Percentiles rank a stretch among this genome's conserved stretches.
phyloP scores from a whole-genome alignment of 495 filamentous ascomycete genomes.

The Entonaema liquescens region DNA sequence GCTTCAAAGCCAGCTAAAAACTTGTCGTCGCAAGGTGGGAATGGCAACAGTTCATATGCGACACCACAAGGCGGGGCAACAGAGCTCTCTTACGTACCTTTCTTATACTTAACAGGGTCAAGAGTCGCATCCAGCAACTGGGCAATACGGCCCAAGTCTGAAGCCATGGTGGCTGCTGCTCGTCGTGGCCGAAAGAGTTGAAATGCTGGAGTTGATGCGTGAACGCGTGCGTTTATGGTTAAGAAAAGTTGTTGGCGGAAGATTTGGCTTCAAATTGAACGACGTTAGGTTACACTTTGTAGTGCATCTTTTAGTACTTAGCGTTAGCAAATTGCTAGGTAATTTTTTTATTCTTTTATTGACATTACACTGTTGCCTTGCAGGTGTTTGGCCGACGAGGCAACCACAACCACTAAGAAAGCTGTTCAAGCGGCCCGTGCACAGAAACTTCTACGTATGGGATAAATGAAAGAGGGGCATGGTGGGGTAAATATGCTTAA shows the following conservation, averaged over 20 bases:
- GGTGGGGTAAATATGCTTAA: conserved; percentile 31
- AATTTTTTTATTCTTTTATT: conserved; percentile 36
- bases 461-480: conserved; percentile 23
- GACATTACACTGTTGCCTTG: conserved; percentile 28
- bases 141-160: conserved; percentile 74
- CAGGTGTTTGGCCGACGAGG: conserved; percentile 33
- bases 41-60: conserved; percentile 4
- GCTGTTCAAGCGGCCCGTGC: conserved; percentile 19
- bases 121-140: conserved; percentile 86
- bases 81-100: conserved; percentile 67
- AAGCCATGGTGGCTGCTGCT: conserved; percentile 69
- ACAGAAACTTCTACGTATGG: not conserved
- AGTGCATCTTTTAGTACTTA: conserved; percentile 5
- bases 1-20: not conserved
- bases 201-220: not conserved
- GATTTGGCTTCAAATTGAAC: not conserved
- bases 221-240: not conserved
- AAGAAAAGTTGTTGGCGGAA: conserved; percentile 3
- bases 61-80: conserved; percentile 9
- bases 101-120: conserved; percentile 82
- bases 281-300: conserved; percentile 19
- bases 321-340: conserved; percentile 12
- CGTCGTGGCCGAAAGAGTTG: conserved; percentile 6
- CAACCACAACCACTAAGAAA: conserved; percentile 21
- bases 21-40: conserved; percentile 5